Base-by-base conservation (phyloP, 2,329 filamentous ascomycete genomes). In the Fusarium torreyae region DNA sequence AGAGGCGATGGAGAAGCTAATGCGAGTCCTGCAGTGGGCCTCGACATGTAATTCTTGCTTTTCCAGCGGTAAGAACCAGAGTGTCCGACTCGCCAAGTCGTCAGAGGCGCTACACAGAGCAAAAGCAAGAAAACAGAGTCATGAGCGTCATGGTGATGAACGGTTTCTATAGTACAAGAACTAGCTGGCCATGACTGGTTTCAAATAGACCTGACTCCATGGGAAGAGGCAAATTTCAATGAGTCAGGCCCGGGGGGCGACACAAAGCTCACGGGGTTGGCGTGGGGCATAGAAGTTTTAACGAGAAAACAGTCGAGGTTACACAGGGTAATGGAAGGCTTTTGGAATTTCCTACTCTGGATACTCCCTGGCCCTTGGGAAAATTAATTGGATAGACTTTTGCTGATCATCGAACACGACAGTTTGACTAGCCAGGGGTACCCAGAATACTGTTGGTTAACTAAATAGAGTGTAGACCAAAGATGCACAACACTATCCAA, bases 21-120 rank as follows among this genome's bases (percentile, higher is more conserved):
- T 18, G 53, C 49, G 48, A 58, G 33, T n/a, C 17, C 5, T 39
- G 13, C 14, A 20, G 48, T 53, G 56, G 33, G 33, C 39, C 56
- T 24, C 5, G 1, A n/a, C 22, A 31, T 43, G 6, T 13, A 31
- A 52, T 33, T 17, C 22, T 40, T 42, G 26, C 5, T 42, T 52
- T 33, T 15, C 9, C 17, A 26, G 42, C n/a, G 20, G 18, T 14
- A 24, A n/a, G 17, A 28, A 20, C 28, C 14, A 46, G 33, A 33
- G 34, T 15, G 6, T 33, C 28, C 44, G 43, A 15, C 24, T 15
- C n/a, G 15, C 42, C 42, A 31, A 26, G 42, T 45, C 42, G n/a
- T 18, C 28, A 34, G n/a, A 33, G 44, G 15, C n/a, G 44, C 44
- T n/a, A 20, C 44, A 33, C 1, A 28, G 24, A 33, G 22, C 14